These are phyloP conservation scores for Talaromyces sp. DNA, from an alignment of 2,329 filamentous ascomycete genomes.

Conservation along the genomic window DNA sequence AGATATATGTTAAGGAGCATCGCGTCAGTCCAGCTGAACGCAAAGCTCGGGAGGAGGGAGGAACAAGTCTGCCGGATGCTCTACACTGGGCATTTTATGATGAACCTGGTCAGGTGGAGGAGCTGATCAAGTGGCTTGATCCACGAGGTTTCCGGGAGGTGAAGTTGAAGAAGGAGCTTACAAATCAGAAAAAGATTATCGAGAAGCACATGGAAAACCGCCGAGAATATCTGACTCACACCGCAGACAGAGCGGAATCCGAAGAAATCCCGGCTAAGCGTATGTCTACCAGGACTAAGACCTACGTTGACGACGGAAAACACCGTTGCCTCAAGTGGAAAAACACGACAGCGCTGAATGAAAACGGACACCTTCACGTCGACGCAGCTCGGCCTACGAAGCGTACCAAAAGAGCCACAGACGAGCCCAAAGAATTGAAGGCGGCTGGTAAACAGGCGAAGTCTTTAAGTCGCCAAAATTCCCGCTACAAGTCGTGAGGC, in stretches of 20 bases:
- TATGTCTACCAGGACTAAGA: conserved; percentile 63
- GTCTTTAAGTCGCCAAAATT: conserved; percentile 50
- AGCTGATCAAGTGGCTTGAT: conserved; percentile 84
- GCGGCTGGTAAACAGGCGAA: conserved; percentile 49
- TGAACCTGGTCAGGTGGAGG: conserved; percentile 72
- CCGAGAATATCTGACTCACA: conserved; percentile 63
- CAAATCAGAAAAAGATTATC: conserved; percentile 72
- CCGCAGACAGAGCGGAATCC: conserved; percentile 49
- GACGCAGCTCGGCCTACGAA: conserved; percentile 54
- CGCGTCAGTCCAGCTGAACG: conserved; percentile 80
- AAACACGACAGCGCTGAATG: conserved; percentile 59
- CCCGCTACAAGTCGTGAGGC: conserved; percentile 41
- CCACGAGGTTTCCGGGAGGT: conserved; percentile 79
- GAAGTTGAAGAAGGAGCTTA: conserved; percentile 82
- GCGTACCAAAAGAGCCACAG: conserved; percentile 46
- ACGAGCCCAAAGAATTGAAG: conserved; percentile 40
- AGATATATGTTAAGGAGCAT: conserved; percentile 73
- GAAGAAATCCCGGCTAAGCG: conserved; percentile 49
- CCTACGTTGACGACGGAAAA: conserved; percentile 53
- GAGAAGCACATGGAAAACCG: conserved; percentile 76
- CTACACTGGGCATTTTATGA: conserved; percentile 90
- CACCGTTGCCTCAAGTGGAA: conserved; percentile 64
- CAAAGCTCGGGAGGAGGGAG: conserved; percentile 79
- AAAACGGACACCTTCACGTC: conserved; percentile 59
- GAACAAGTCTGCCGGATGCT: conserved; percentile 72